A percentile compares a stretch with the other conserved stretches of the same genome.
phyloP scores from a whole-genome alignment of 164 flowering plant genomes.

The Magnolia officinalis region DNA sequence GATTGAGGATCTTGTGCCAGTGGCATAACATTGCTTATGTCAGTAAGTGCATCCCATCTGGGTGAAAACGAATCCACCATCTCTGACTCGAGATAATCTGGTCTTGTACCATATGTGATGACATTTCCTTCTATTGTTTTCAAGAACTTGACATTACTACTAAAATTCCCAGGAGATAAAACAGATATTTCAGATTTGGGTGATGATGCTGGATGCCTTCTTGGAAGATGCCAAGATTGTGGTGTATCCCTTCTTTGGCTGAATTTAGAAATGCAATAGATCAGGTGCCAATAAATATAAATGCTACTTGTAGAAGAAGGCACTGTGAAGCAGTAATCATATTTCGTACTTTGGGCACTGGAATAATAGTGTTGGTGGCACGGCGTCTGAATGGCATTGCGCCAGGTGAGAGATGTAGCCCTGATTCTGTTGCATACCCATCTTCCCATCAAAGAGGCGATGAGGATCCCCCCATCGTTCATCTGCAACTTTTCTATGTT shows the following conservation, averaged over 20 bases:
- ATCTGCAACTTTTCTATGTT: constrained; percentile 18
- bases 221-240: constrained; percentile 25
- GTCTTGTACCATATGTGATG: constrained; percentile 17
- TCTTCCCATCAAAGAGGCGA: constrained; percentile 17
- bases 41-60: constrained; percentile 18
- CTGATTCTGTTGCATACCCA: constrained; percentile 10
- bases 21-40: constrained; percentile 21
- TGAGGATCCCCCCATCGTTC: constrained; percentile 18
- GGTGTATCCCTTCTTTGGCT: constrained; percentile 26
- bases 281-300: not conserved
- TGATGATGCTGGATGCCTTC: constrained; percentile 34
- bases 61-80: constrained; percentile 20
- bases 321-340: not conserved
- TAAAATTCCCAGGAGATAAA: constrained; percentile 23
- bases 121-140: constrained; percentile 20
- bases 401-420: constrained; percentile 17
- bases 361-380: constrained; percentile 46
- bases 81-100: constrained; percentile 12
- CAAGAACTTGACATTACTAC: constrained; percentile 14
- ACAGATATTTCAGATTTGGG: constrained; percentile 38
- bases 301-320: not conserved
- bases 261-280: constrained; percentile 6
- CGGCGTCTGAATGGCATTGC: constrained; percentile 25
- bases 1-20: constrained; percentile 20
- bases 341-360: constrained; percentile 8